phyloP scores from a whole-genome alignment of 345 rosid genomes.

The Mangifera indica region DNA sequence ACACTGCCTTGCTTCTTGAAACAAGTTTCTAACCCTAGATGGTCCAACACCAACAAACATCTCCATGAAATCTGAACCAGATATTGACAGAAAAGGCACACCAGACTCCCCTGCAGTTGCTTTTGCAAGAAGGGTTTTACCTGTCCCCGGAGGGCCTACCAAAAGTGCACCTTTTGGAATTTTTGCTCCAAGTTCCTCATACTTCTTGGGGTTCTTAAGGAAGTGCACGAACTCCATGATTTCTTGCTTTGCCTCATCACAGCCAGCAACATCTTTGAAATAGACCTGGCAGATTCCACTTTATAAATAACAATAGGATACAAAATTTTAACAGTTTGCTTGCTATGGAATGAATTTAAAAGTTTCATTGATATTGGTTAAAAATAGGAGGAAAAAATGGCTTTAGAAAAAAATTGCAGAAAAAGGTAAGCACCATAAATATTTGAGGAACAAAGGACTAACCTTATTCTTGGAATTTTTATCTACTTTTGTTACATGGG shows the following conservation, averaged over 20 bases:
- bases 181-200: slow-evolving; percentile 92
- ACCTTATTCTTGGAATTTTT: slow-evolving; percentile 95
- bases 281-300: slow-evolving; percentile 45
- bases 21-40: slow-evolving; percentile 89
- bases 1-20: slow-evolving; percentile 90
- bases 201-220: slow-evolving; percentile 87
- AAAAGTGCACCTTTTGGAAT: slow-evolving; percentile 94
- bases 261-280: slow-evolving; percentile 96
- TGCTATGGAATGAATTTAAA: not conserved
- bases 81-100: slow-evolving; percentile 88
- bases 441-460: slow-evolving; percentile 11
- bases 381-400: not conserved
- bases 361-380: not conserved
- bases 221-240: slow-evolving; percentile 98
- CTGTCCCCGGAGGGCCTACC: slow-evolving; percentile 97
- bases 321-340: not conserved
- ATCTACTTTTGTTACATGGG: slow-evolving; percentile 78
- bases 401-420: not conserved
- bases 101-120: slow-evolving; percentile 96
- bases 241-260: slow-evolving; percentile 98
- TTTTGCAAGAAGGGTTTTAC: slow-evolving; percentile 96
- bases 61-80: slow-evolving; percentile 99
- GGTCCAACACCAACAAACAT: slow-evolving; percentile 99
- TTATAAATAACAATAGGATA: slow-evolving; percentile 7
- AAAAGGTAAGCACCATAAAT: not conserved